phyloP scores from a whole-genome alignment of 1,139 yeast genomes.

The Yamadazyma membranifaciens region DNA sequence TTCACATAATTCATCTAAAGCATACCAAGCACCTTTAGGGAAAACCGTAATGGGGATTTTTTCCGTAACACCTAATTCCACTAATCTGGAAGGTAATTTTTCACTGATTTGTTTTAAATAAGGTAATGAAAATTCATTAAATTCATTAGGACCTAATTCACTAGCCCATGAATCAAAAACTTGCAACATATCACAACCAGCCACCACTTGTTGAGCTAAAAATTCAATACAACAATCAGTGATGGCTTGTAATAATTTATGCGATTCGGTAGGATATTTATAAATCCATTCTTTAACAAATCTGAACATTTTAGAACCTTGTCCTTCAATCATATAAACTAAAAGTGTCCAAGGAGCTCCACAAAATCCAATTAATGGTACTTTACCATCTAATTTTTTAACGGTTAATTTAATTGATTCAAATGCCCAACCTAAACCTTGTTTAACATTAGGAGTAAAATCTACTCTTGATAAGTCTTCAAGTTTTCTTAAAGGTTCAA shows the following conservation, averaged over 20 bases:
- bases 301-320: conserved; percentile 88
- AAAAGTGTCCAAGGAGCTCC: conserved; percentile 98
- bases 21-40: conserved; percentile 98
- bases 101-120: conserved; percentile 75
- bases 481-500: conserved; percentile 77
- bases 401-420: conserved; percentile 88
- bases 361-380: conserved; percentile 90
- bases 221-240: conserved; percentile 92
- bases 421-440: conserved; percentile 91
- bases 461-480: conserved; percentile 61
- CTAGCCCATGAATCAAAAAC: conserved; percentile 99
- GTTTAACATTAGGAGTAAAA: conserved; percentile 64
- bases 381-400: conserved; percentile 79
- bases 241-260: conserved; percentile 68
- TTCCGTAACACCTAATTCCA: conserved; percentile 68
- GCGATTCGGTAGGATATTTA: conserved; percentile 70
- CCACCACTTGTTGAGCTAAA: conserved; percentile 89
- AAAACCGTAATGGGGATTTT: conserved; percentile 84
- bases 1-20: conserved; percentile 79
- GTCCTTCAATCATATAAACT: conserved; percentile 98
- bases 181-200: conserved; percentile 97
- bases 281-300: conserved; percentile 92
- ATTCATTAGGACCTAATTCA: conserved; percentile 87
- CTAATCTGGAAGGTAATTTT: conserved; percentile 65
- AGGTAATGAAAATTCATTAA: conserved; percentile 84